phyloP scores from a whole-genome alignment of 129 eudicot species.

The sunflower (Helianthus annuus) region HanXRQr2.0-SUNRISE NC_035434.2:30658673-30659172 shows the following conservation, averaged over 20 bases:
- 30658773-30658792: neutral
- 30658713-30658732: conserved; percentile 68
- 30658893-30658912: conserved; percentile 31
- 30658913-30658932: conserved; percentile 24
- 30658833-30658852: conserved; percentile 19
- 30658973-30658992: no score
- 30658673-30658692: conserved; percentile 48
- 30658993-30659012: no score
- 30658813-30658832: conserved; percentile 27
- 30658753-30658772: neutral
- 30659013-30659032: no score
- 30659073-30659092: no score
- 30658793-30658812: conserved; percentile 26
- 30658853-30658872: conserved; percentile 33
- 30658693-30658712: conserved; percentile 63
- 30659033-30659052: no score
- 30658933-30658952: conserved; percentile 10
- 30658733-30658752: conserved; percentile 5
- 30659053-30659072: no score
- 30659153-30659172: no score
- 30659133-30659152: no score
- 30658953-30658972: neutral
- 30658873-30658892: conserved; percentile 25
- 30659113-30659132: no score
- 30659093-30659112: no score